Evolutionary conservation across 2,329 filamentous ascomycete genomes (phyloP).

Genomic region (Cucurbitaria berberidis): DNA sequence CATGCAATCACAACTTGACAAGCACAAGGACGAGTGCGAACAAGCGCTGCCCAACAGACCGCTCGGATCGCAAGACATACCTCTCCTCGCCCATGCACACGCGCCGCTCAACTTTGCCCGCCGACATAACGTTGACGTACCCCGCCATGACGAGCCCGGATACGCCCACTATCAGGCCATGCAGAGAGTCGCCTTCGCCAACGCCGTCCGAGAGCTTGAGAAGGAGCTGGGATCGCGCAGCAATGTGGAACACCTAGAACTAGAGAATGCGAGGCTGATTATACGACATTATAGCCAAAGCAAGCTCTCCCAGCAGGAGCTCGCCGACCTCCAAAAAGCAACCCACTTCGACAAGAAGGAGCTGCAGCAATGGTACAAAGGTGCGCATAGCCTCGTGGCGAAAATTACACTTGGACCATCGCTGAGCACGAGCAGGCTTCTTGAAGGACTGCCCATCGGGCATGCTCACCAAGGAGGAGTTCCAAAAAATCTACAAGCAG

Average conservation of each 20-base stretch:
- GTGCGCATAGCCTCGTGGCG: conserved; percentile 58
- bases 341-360: conserved; percentile 99
- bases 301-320: conserved; percentile 95
- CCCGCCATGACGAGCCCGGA: conserved; percentile 30
- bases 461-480: conserved; percentile 97
- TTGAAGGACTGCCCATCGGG: conserved; percentile 97
- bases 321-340: conserved; percentile 91
- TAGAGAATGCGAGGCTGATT: conserved; percentile 43
- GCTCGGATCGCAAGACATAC: conserved; percentile 24
- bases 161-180: conserved; percentile 34
- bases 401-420: background rate
- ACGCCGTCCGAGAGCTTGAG: conserved; percentile 31
- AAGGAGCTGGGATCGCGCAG: conserved; percentile 30
- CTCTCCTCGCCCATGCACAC: conserved; percentile 30
- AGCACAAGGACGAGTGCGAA: conserved; percentile 6
- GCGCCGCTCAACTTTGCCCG: conserved; percentile 43
- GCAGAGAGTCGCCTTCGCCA: conserved; percentile 33
- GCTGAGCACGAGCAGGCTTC: conserved; percentile 69
- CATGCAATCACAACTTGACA: conserved; percentile 13
- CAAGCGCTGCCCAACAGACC: conserved; percentile 17
- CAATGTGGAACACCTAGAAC: conserved; percentile 27
- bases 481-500: conserved; percentile 99
- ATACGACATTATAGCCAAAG: conserved; percentile 74
- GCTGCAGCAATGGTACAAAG: conserved; percentile 99
- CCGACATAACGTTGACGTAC: conserved; percentile 28